A percentile compares a stretch with the other conserved stretches of the same genome.
phyloP scores from a whole-genome alignment of 495 filamentous ascomycete species.

The Glarea lozoyensis region DNA sequence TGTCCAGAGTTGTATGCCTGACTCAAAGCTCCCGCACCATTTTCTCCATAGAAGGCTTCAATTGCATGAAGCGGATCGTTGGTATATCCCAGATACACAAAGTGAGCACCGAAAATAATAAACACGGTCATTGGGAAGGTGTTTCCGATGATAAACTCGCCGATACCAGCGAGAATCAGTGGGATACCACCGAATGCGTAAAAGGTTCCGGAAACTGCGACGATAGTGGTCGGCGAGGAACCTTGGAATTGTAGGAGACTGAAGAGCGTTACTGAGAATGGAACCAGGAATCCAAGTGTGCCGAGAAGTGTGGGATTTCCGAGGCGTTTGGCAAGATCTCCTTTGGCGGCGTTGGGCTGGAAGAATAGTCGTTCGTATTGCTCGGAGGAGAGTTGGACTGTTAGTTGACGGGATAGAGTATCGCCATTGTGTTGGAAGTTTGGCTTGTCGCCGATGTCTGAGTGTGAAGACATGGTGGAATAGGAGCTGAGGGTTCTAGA shows the following conservation, averaged over 20 bases:
- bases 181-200: constrained; percentile 61
- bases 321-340: constrained; percentile 9
- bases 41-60: not conserved
- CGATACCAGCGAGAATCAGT: constrained; percentile 49
- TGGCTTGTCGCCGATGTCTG: not conserved
- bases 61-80: constrained; percentile 3
- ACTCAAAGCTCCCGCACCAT: constrained; percentile 1
- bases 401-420: constrained; percentile 8
- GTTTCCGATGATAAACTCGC: constrained; percentile 65
- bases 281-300: constrained; percentile 9
- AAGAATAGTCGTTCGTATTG: constrained; percentile 15
- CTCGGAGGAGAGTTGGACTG: constrained; percentile 3
- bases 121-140: constrained; percentile 65
- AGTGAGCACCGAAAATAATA: constrained; percentile 43
- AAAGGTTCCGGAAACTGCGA: constrained; percentile 32
- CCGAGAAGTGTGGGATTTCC: constrained; percentile 13
- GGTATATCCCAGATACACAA: constrained; percentile 37
- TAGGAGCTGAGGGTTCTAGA: not conserved
- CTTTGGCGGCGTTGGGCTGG: constrained; percentile 9
- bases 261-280: constrained; percentile 5
- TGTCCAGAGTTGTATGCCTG: constrained; percentile 11
- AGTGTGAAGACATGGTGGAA: not conserved
- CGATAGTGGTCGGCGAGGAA: not conserved
- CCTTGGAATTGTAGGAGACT: constrained; percentile 11
- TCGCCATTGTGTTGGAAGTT: constrained; percentile 1